Conservation (phyloP, 352 stramenopile species). For the Pseudoperonospora humuli region DNA sequence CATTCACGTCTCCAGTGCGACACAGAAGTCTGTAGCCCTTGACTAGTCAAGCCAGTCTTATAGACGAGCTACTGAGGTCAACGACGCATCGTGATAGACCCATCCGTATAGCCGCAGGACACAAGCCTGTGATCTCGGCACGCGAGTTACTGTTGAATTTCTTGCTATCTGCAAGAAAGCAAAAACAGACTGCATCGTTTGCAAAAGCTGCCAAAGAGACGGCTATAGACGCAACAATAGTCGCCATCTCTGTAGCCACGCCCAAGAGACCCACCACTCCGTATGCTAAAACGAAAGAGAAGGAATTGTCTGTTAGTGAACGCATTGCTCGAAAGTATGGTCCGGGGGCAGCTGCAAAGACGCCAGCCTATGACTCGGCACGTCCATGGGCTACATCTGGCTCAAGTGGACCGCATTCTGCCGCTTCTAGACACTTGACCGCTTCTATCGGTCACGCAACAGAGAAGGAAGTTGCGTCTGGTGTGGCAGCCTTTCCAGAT, state of each 20-base stretch:
- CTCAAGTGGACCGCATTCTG: not conserved
- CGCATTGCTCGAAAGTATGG: slow-evolving; percentile 60
- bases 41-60: slow-evolving; percentile 11
- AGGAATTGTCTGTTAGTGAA: slow-evolving; percentile 31
- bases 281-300: slow-evolving; percentile 3
- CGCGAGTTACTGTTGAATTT: slow-evolving; percentile 48
- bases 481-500: not conserved
- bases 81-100: not conserved
- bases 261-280: slow-evolving; percentile 5
- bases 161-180: slow-evolving; percentile 18
- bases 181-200: not conserved
- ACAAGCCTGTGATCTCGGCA: slow-evolving; percentile 58
- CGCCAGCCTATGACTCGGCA: slow-evolving; percentile 5
- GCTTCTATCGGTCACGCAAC: not conserved
- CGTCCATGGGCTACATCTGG: not conserved
- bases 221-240: slow-evolving; percentile 3
- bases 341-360: slow-evolving; percentile 18
- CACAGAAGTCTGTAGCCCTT: not conserved
- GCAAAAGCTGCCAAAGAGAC: slow-evolving; percentile 5
- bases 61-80: slow-evolving; percentile 11
- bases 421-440: not conserved
- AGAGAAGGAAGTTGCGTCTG: slow-evolving; percentile 1
- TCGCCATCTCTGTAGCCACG: slow-evolving; percentile 12
- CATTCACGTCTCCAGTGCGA: slow-evolving; percentile 1
- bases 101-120: not conserved